Conservation (phyloP, 1,284 basidiomycete species). For the Heterobasidion occidentale region DNA sequence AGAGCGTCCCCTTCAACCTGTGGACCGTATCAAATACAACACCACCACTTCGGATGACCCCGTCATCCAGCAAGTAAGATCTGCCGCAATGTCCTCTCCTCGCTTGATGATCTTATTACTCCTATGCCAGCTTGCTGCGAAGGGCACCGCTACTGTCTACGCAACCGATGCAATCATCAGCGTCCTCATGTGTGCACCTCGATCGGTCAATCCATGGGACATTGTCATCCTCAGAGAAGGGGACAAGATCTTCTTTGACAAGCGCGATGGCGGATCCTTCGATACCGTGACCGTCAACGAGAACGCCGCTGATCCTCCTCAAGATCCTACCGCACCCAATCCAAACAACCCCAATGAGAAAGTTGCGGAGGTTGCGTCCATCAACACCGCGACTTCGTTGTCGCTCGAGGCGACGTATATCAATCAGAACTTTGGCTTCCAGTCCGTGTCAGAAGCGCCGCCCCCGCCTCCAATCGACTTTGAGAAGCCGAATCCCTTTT, state of each 20-base stretch:
- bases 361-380: conserved; percentile 61
- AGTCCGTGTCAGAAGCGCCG: conserved; percentile 77
- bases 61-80: conserved; percentile 74
- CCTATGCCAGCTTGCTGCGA: conserved; percentile 58
- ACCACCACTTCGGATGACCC: conserved; percentile 97
- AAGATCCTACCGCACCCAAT: conserved; percentile 75
- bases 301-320: conserved; percentile 93
- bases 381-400: conserved; percentile 92
- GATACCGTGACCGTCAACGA: conserved; percentile 99
- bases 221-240: conserved; percentile 93
- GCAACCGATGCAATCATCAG: conserved; percentile 95
- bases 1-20: conserved; percentile 83
- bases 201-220: conserved; percentile 99
- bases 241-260: conserved; percentile 94
- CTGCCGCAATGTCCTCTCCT: conserved; percentile 1
- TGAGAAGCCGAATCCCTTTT: conserved; percentile 90
- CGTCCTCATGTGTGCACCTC: conserved; percentile 92
- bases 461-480: conserved; percentile 65
- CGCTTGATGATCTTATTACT: not conserved
- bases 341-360: conserved; percentile 70
- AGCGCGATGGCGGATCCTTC: conserved; percentile 95
- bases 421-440: conserved; percentile 98
- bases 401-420: conserved; percentile 98
- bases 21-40: conserved; percentile 97
- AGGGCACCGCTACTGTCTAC: conserved; percentile 80